Conservation (phyloP, 306 rosid genomes). For the Cucurbita argyrosperma region DNA sequence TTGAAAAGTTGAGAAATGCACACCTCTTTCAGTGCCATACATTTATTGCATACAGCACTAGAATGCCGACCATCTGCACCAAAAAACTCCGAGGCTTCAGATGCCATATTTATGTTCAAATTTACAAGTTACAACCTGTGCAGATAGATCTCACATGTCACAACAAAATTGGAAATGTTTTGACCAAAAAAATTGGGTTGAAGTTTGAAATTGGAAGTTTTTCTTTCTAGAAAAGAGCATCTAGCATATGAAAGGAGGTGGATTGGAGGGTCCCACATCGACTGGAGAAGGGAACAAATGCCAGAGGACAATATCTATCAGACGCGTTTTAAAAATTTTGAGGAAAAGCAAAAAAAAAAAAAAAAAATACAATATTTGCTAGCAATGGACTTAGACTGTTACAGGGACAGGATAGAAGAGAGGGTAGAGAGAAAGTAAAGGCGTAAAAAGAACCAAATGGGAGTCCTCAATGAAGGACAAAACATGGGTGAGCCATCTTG, state of each 20-base stretch:
- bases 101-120: not conserved
- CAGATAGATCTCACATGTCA: not conserved
- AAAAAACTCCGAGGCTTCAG: not conserved
- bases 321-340: no score
- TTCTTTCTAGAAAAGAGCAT: not conserved
- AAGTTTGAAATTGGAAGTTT: not conserved
- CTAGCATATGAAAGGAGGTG: not conserved
- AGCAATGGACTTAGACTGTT: accelerated
- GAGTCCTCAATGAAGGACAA: constrained; percentile 40
- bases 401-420: not conserved
- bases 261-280: no score
- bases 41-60: not conserved
- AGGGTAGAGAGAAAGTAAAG: not conserved
- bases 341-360: no score
- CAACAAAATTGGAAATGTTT: not conserved
- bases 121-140: not conserved
- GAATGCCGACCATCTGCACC: not conserved
- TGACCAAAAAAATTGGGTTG: not conserved
- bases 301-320: no score
- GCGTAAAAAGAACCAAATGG: not conserved
- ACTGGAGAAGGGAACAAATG: no score
- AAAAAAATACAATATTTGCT: no score
- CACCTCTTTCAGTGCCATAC: not conserved
- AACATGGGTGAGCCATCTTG: constrained; percentile 32
- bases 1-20: not conserved